Evolutionary conservation across 805 yeast genomes (phyloP), one percentile per base, ranked within the genome.

Genomic region (Metschnikowia kofuensis): DNA sequence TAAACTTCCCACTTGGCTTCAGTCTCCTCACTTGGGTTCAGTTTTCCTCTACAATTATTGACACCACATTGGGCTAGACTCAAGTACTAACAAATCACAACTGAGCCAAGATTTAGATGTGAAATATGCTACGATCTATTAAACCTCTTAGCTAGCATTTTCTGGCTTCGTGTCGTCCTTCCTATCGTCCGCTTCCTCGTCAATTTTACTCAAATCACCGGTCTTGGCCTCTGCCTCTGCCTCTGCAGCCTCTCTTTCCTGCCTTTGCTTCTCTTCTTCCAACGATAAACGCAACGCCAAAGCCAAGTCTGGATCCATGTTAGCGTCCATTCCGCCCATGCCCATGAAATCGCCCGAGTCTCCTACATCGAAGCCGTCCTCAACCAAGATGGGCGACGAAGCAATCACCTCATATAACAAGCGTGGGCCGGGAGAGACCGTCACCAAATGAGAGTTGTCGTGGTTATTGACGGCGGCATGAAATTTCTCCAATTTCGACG

Each of bases 301-400:
- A 0, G 98, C 99, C 64, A 94, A 80, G 69, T 94, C 99, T 31
- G 98, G 98, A 61, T 94, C 99, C 83, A 89, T 86, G 56, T 84
- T 83, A 31, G 96, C 92, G 68, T 92, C 98, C 36, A 72, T 63
- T 42, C 75, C 80, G 16, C 70, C 79, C 38, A 65, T 70, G 50
- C 63, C 68, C 32, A 68, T 72, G 38, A 62, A 65, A n/a, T 65
- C 74, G 21, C 55, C 53, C 11, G 54, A 41, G 3, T 75, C 79
- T 15, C 74, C 79, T 35, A 70, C 69, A 13, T 72, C 76, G 40
- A 77, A 77, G 11, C 86, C 87, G 47, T 82, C 89, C 48, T 83
- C 83, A 40, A 77, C 73, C 54, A 89, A 77, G 44, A 92, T 84
- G 6, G 90, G 81, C 0, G 96, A 86, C 27, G 86, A 74, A 6